Conservation (phyloP, 176 grass and related monocot species). For the Triticum urartu region DNA sequence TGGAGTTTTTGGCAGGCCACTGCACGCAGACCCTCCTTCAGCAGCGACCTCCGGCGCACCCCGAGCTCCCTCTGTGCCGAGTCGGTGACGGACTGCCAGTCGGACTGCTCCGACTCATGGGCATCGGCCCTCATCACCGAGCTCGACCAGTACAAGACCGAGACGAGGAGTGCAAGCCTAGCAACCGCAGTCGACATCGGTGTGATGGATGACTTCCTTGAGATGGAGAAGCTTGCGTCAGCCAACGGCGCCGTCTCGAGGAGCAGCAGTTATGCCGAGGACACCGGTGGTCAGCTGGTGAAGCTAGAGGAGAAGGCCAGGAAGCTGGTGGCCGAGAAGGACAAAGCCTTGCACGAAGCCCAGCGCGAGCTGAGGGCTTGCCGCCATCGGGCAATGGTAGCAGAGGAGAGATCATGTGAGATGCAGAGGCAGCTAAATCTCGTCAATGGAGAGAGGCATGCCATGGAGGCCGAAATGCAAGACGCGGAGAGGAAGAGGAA, state of each 20-base stretch:
- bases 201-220: conserved; percentile 77
- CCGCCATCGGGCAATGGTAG: conserved; percentile 38
- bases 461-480: conserved; percentile 51
- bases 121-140: conserved; percentile 56
- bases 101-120: conserved; percentile 77
- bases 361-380: conserved; percentile 48
- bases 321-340: conserved; percentile 58
- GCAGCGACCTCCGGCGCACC: conserved; percentile 23
- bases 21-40: conserved; percentile 22
- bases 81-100: conserved; percentile 61
- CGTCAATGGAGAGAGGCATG: conserved; percentile 55
- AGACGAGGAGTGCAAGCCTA: conserved; percentile 43
- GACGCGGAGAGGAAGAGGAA: conserved; percentile 43
- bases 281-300: conserved; percentile 21
- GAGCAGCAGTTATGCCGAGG: conserved; percentile 16
- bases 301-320: conserved; percentile 54
- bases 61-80: conserved; percentile 41
- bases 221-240: conserved; percentile 79
- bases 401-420: conserved; percentile 54
- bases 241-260: not conserved
- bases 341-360: conserved; percentile 53
- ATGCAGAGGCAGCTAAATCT: conserved; percentile 77
- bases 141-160: conserved; percentile 74
- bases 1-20: conserved; percentile 29
- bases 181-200: conserved; percentile 30